A percentile compares a stretch with the other conserved stretches of the same genome.
Conservation (phyloP, 345 rosid genomes). For the Gossypium ekmanianum region DNA sequence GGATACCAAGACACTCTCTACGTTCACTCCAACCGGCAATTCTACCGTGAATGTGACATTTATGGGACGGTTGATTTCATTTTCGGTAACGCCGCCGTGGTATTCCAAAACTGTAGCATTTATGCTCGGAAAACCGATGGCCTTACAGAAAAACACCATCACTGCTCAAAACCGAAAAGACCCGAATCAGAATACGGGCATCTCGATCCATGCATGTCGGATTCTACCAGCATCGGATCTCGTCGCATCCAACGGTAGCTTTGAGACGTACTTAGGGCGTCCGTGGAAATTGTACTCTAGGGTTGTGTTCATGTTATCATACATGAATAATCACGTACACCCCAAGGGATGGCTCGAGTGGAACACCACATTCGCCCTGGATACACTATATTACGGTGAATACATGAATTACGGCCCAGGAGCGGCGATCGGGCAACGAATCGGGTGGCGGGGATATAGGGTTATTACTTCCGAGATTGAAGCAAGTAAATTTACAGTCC, state of each 20-base stretch:
- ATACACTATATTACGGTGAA: conserved; percentile 86
- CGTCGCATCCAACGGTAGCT: conserved; percentile 36
- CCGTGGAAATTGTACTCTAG: conserved; percentile 93
- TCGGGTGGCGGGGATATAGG: conserved; percentile 78
- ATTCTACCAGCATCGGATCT: conserved; percentile 59
- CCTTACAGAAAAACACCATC: conserved; percentile 74
- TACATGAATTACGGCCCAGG: conserved; percentile 89
- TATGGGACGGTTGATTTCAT: conserved; percentile 94
- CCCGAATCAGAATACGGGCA: conserved; percentile 92
- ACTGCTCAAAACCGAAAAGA: conserved; percentile 95
- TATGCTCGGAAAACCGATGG: conserved; percentile 84
- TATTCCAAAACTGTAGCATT: conserved; percentile 79
- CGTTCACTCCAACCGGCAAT: conserved; percentile 95
- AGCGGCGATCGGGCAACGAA: conserved; percentile 55
- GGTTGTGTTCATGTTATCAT: conserved; percentile 63
- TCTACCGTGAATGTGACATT: conserved; percentile 78
- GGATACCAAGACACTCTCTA: conserved; percentile 95
- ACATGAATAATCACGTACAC: conserved; percentile 73
- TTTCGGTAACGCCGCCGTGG: conserved; percentile 92
- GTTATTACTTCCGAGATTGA: conserved; percentile 65
- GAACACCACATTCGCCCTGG: conserved; percentile 72
- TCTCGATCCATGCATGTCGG: conserved; percentile 82
- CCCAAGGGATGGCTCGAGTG: conserved; percentile 97
- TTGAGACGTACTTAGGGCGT: conserved; percentile 75
- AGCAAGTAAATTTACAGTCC: conserved; percentile 76